A percentile compares a stretch with the other conserved stretches of the same genome.
Conservation (phyloP, 176 grass and related monocot species). For the Oryza rufipogon region DNA sequence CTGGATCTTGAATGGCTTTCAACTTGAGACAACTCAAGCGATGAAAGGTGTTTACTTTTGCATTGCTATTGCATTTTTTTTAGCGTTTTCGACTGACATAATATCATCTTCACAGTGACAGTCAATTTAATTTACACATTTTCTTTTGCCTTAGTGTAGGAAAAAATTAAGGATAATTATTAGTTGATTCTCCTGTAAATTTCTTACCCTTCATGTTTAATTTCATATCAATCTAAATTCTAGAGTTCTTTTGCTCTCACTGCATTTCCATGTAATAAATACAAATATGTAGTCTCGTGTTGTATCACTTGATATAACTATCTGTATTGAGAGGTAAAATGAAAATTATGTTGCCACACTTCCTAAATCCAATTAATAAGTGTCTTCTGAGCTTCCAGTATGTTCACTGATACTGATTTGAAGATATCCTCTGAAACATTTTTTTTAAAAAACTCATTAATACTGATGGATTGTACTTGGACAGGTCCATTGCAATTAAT, state of each 20-base stretch:
- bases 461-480: constrained; percentile 16
- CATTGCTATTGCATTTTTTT: neutral
- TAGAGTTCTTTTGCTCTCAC: neutral
- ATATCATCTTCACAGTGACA: neutral
- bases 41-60: constrained; percentile 45
- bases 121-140: neutral
- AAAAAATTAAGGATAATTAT: constrained; percentile 11
- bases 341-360: neutral
- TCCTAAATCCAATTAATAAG: constrained; percentile 3
- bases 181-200: neutral
- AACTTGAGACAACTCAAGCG: constrained; percentile 50
- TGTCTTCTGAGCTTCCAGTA: neutral
- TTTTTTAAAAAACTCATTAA: constrained; percentile 20
- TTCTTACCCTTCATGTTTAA: neutral
- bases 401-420: constrained; percentile 13
- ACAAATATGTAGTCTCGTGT: neutral
- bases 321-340: constrained; percentile 21
- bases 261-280: constrained; percentile 1
- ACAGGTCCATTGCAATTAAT: constrained; percentile 45
- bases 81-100: neutral
- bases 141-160: neutral
- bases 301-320: constrained; percentile 13
- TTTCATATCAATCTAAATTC: neutral
- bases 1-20: constrained; percentile 57
- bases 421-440: neutral